Evolutionary conservation across 2,329 filamentous ascomycete genomes (phyloP), one percentile per base, ranked within the genome.

Genomic region (Cladophialophora bantiana): DNA sequence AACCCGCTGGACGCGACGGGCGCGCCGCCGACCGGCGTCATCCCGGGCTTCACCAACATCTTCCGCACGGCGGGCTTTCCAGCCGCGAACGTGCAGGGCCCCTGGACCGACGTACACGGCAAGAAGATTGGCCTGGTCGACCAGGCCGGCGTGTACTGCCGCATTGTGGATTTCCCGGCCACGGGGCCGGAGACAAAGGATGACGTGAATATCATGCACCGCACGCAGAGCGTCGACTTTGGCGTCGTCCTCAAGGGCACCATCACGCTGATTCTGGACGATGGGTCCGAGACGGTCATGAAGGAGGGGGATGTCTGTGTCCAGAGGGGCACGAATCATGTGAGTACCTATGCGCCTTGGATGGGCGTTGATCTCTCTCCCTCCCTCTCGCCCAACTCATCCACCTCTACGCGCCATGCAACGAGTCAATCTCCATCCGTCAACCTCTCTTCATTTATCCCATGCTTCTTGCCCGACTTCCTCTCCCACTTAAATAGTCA

Each of bases 191-290:
- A 20, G 26, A 62, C 65, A 42, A 38, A 55, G 15, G 71, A 71
- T 42, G 55, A 55, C 1, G 66, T 70, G n/a, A 71, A 71, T 48
- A 55, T 70, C 61, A 70, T 71, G 62, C 71, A 72, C 52, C 69
- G 69, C 3, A 72, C 71, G 9, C 60, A 68, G 48, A 76, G 72
- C 31, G 62, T 77, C 31, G 75, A 77, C 64, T 76, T 76, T 63
- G 75, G 72, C 7, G 70, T 77, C n/a, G 71, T 77, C 13, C 68
- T 77, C 34, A 67, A 72, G 13, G 75, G 75, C 0, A 72, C 72
- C 38, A 72, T 77, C 31, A 67, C 72, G 66, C 48, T 75, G 1
- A 70, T 75, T 40, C 67, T 77, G 57, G 75, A 77, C 48, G 71
- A 75, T 58, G 75, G 73, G 9, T 69, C 70, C 9, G 73, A 72